Evolutionary conservation across 495 filamentous ascomycete species (phyloP).

Genomic region (Hypoxylon lenormandii): DNA sequence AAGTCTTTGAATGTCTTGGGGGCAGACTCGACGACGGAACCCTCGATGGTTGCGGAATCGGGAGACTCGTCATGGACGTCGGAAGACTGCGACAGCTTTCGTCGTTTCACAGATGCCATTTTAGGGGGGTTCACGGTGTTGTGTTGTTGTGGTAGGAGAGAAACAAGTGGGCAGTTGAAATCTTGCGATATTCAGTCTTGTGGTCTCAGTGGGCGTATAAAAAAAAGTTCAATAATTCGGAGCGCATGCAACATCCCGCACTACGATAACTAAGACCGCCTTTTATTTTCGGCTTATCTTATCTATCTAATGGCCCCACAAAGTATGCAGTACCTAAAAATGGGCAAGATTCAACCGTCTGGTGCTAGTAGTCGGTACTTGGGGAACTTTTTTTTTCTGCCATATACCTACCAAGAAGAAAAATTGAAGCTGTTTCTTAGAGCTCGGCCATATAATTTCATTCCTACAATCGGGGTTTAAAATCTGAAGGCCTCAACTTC

Average conservation of each 20-base stretch:
- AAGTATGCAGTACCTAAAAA: conserved; percentile 22
- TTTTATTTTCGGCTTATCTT: conserved; percentile 37
- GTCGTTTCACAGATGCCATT: conserved; percentile 44
- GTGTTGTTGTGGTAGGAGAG: neutral
- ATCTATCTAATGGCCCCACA: conserved; percentile 3
- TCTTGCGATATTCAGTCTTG: neutral
- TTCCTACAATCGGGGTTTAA: neutral
- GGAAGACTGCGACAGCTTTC: conserved; percentile 35
- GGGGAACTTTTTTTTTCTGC: conserved; percentile 33
- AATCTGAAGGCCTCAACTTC: conserved; percentile 26
- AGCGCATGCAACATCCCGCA: conserved; percentile 30
- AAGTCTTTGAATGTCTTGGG: conserved; percentile 83
- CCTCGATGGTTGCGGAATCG: conserved; percentile 39
- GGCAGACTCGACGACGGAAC: conserved; percentile 38
- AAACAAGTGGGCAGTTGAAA: neutral
- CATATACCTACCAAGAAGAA: conserved; percentile 21
- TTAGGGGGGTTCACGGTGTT: neutral
- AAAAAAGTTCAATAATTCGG: neutral
- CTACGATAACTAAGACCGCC: conserved; percentile 33
- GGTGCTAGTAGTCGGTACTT: conserved; percentile 15
- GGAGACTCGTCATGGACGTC: conserved; percentile 24
- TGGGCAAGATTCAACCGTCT: neutral
- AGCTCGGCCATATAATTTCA: neutral
- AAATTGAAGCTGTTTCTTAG: conserved; percentile 30
- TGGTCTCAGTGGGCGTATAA: neutral